Evolutionary conservation across 306 rosid species (phyloP), one percentile per base, ranked within the genome.

Genomic region (Quercus gilva): DNA sequence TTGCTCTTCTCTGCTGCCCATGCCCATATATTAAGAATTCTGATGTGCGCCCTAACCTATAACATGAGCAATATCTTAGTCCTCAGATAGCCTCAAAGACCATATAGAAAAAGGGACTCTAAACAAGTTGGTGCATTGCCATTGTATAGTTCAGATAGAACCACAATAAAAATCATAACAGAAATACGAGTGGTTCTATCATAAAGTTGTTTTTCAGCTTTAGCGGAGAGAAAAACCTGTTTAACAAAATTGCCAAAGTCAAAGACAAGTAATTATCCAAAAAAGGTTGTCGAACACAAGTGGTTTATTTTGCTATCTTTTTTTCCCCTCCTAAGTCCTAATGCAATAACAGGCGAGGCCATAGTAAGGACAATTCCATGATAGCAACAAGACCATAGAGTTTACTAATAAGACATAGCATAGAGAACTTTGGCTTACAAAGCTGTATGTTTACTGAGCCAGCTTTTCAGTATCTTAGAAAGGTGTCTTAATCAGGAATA

Each of bases 21-120:
- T 91, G 99, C 60, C 99, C 99, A 80, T 95, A 95, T 81, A 95
- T 90, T 67, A 89, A 85, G 85, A 95, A 95, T 56, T 95, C 98
- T 10, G 96, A 77, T 73, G 98, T 92, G 55, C 96, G 98, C 70
- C 83, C 97, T 77, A 95, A 79, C 89, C 99, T 95, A 76, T 76
- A 86, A 81, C 12, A 43, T 64, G 57, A 74, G 63, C 74, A 23
- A 26, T 45, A 75, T 75, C 55, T 55, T 35, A 69, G 74, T 82
- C 68, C 58, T 76, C 71, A 33, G 11, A 67, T 0, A 35, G 60
- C 35, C 3, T 35, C 21, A 37, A 41, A 18, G 4, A 10, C 4
- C 56, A 25, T 1, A 33, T 8, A 4, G 31, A 6, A 23, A 45
- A 57, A 43, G 6, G 60, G 70, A 45, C n/a, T 29, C 14, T 11